Evolutionary conservation across 208 protist genomes (phyloP).

Genomic region (Phytomonas francai): DNA sequence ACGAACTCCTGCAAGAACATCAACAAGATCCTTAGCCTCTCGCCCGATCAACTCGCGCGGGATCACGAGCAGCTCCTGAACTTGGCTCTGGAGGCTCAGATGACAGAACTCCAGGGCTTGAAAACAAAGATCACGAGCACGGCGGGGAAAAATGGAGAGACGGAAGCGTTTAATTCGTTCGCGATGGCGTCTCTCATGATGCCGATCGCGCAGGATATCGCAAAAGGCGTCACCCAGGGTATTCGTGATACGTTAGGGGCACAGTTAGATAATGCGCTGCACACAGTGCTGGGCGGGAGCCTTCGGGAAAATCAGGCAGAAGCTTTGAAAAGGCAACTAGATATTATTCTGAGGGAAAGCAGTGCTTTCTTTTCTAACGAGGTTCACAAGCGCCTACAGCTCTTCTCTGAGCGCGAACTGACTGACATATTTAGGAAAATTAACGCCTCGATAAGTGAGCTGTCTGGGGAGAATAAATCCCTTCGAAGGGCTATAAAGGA

Average conservation of each 20-base stretch:
- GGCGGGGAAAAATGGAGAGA: slow-evolving; percentile 10
- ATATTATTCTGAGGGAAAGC: slow-evolving; percentile 62
- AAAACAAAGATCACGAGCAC: neutral
- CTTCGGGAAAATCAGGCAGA: slow-evolving; percentile 48
- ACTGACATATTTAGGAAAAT: slow-evolving; percentile 32
- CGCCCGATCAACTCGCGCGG: slow-evolving; percentile 50
- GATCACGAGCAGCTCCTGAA: slow-evolving; percentile 76
- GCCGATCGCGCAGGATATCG: slow-evolving; percentile 55
- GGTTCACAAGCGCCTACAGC: slow-evolving; percentile 35
- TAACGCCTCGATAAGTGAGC: slow-evolving; percentile 31
- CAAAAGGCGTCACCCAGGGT: slow-evolving; percentile 51
- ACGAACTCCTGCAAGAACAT: slow-evolving; percentile 67
- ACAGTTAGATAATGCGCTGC: slow-evolving; percentile 62
- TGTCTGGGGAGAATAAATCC: slow-evolving; percentile 55
- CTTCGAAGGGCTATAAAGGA: slow-evolving; percentile 46
- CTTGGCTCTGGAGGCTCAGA: slow-evolving; percentile 82
- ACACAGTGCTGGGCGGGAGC: slow-evolving; percentile 34
- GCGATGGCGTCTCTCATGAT: slow-evolving; percentile 38
- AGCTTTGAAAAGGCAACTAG: slow-evolving; percentile 51
- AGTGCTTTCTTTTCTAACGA: slow-evolving; percentile 40
- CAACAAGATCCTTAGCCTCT: slow-evolving; percentile 58
- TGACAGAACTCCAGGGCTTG: slow-evolving; percentile 72
- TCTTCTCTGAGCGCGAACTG: slow-evolving; percentile 49
- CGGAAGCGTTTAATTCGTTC: slow-evolving; percentile 61
- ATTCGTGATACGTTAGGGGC: slow-evolving; percentile 48